Conservation (phyloP, 2,329 filamentous ascomycete species). For the Xylariaceae sp. region DNA sequence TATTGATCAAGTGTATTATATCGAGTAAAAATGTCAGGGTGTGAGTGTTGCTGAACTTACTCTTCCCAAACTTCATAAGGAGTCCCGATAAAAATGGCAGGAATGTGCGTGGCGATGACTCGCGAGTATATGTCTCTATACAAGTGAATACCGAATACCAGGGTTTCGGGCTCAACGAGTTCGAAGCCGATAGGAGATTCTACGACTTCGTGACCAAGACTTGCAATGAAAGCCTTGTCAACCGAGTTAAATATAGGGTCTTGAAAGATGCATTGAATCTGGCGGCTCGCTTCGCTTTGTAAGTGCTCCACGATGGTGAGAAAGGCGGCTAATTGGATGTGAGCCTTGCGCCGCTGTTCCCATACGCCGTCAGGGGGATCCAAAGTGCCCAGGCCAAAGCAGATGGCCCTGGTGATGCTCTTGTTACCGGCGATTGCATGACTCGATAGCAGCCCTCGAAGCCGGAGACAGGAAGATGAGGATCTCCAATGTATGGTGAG, state of each 20-base stretch:
- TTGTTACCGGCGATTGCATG: conserved; percentile 7
- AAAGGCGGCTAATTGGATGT: conserved; percentile 53
- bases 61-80: conserved; percentile 48
- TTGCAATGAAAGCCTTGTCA: conserved; percentile 50
- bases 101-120: conserved; percentile 44
- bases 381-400: conserved; percentile 53
- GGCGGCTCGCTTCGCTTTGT: conserved; percentile 11
- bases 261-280: conserved; percentile 49
- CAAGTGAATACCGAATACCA: conserved; percentile 62
- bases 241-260: conserved; percentile 49
- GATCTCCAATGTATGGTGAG: conserved; percentile 25
- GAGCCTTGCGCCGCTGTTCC: conserved; percentile 44
- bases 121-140: conserved; percentile 51
- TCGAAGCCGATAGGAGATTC: conserved; percentile 51
- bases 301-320: conserved; percentile 40
- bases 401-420: conserved; percentile 44
- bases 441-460: conserved; percentile 35
- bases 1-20: no score
- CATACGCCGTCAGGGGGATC: conserved; percentile 46
- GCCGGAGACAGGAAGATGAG: conserved; percentile 31
- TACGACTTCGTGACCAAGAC: conserved; percentile 51
- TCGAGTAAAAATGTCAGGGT: not conserved
- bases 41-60: conserved; percentile 33
- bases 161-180: conserved; percentile 42
- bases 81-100: conserved; percentile 57